Evolutionary conservation across 1,284 basidiomycete species (phyloP), one percentile per base, ranked within the genome.

Genomic region (Trametes sp.): DNA sequence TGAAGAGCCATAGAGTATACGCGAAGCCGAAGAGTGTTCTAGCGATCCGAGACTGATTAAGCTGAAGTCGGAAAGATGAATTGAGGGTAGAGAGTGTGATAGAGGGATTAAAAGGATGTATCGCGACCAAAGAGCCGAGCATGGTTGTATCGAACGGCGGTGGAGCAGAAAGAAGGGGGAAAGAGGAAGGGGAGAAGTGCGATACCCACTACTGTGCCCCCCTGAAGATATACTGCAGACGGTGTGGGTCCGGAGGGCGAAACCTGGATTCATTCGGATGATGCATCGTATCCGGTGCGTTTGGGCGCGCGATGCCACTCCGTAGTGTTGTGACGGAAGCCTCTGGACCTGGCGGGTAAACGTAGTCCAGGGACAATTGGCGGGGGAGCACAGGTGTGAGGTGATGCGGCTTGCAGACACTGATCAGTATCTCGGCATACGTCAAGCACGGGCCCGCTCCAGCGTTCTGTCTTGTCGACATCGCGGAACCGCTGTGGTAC

Each of bases 1-100:
- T 80, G 65, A 81, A 80, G 42, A 81, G 72, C 59, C 72, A 72
- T 0, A 67, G 45, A 1, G 67, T 70, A 45, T 61, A 65, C 0
- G 36, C 44, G 41, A 42, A 53, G 9, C 24, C 46, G 46, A 38
- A 23, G 5, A 58, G 14, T 24, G 26, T 36, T 5, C 26, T 46
- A 3, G 13, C 11, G 5, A 28, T 24, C 24, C 10, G 24, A 4
- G 24, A 26, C 24, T 26, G 4, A 26, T 26, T 13, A 16, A 46
- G 24, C 26, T 26, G 9, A 4, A 46, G 24, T 24, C 45, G 24
- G 11, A 26, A 13, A 13, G 24, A 13, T 26, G 23, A 16, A 46
- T 26, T 14, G 13, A 16, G 45, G 28, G 24, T 6, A 13, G 24
- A 26, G 45, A 46, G 45, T 8, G 23, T 26, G 24, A 16, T 28